Percentiles rank a stretch among this genome's conserved stretches.
These are phyloP conservation scores for Oryza meridionalis DNA, from an alignment of 176 grass and related monocot genomes.

Conservation along the genomic window DNA sequence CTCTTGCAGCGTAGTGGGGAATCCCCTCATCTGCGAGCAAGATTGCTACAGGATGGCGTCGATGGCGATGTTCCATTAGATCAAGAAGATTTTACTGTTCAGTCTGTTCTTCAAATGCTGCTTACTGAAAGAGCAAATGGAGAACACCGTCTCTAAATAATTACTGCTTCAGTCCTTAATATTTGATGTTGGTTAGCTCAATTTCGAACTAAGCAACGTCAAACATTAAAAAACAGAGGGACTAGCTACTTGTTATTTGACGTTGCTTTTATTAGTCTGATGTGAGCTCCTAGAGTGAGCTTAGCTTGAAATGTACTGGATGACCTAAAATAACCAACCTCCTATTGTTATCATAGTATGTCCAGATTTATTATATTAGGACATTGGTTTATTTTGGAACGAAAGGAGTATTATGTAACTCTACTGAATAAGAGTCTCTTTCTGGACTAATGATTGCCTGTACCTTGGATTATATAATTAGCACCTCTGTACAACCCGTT, in stretches of 20 bases:
- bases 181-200: too few species aligned
- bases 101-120: background rate
- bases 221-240: too few species aligned
- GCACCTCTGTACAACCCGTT: background rate
- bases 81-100: background rate
- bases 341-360: too few species aligned
- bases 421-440: background rate
- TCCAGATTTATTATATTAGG: too few species aligned
- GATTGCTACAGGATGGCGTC: constrained; percentile 74
- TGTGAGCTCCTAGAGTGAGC: background rate
- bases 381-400: too few species aligned
- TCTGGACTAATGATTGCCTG: background rate
- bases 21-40: constrained; percentile 89
- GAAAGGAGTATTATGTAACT: background rate
- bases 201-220: too few species aligned
- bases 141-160: too few species aligned
- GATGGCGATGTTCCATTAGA: constrained; percentile 48
- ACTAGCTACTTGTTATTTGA: too few species aligned
- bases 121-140: too few species aligned
- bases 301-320: background rate
- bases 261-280: too few species aligned
- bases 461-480: background rate
- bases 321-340: too few species aligned
- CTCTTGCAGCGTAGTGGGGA: constrained; percentile 88
- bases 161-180: too few species aligned